Evolutionary conservation across 139 green algal genomes (phyloP), one percentile per base, ranked within the genome.

Genomic region (Limnomonas spitsbergensis): DNA sequence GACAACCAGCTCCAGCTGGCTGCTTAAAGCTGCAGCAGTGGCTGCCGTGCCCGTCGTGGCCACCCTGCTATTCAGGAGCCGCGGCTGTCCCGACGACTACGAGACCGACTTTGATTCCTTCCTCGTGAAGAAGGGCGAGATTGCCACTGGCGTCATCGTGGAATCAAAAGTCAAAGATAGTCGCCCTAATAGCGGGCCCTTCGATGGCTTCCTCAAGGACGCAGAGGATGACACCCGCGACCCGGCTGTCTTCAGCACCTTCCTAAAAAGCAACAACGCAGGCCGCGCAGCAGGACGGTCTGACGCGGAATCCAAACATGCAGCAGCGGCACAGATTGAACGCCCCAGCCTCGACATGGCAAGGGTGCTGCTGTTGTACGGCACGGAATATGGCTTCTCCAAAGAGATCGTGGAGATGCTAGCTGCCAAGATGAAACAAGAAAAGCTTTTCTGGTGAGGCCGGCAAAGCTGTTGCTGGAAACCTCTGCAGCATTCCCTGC

Each of bases 311-410:
- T 39, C 42, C 31, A 20, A 42, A 4, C 35, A 75, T 6, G 26
- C 1, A 34, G 9, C 39, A n/a, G 54, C 34, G 54, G 39, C 1
- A 32, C 4, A 54, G 3, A 20, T 31, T 1, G 36, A 75, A 7
- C 31, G 72, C 0, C 78, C 82, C 0, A 29, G 40, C 2, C 69
- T 76, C 2, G 61, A 85, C 53, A 77, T 78, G 32, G 84, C 79
- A 7, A 84, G 86, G 29, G 86, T 97, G 38, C 68, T 80, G 3
- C 82, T 97, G 0, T 38, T 97, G 69, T 97, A 89, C 77, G 93
- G 93, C 73, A 97, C 93, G 0, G 93, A 97, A 83, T 97, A 91
- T 72, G 93, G 93, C 38, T 96, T 97, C 36, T 89, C 84, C 2
- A 91, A 92, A 73, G 93, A 97, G 81, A 91, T 97, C 61, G 92